phyloP scores from a whole-genome alignment of 2,329 filamentous ascomycete genomes.

The Lachnellula subtilissima region DNA sequence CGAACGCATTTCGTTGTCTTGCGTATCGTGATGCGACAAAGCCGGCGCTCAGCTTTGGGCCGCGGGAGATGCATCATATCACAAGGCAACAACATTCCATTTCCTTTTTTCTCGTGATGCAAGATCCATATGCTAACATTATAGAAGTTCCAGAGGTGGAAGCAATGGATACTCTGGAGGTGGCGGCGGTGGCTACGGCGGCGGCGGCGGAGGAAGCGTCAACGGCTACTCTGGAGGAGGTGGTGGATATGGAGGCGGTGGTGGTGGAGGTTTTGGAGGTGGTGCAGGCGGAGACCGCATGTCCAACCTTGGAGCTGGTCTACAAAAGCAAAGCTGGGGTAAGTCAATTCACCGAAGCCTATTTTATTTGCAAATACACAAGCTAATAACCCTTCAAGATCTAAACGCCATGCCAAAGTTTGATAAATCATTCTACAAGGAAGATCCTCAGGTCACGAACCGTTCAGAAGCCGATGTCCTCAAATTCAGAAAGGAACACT shows the following conservation, averaged over 20 bases:
- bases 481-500: constrained; percentile 77
- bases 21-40: constrained; percentile 27
- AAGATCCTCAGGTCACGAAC: constrained; percentile 70
- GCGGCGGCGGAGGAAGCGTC: constrained; percentile 36
- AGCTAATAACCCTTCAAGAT: constrained; percentile 48
- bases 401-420: constrained; percentile 80
- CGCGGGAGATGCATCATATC: constrained; percentile 7
- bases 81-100: constrained; percentile 21
- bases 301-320: constrained; percentile 79
- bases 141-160: constrained; percentile 36
- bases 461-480: constrained; percentile 78
- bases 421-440: constrained; percentile 99
- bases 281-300: constrained; percentile 86
- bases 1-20: constrained; percentile 25
- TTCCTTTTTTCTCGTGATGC: constrained; percentile 6
- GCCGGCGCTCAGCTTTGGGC: constrained; percentile 16
- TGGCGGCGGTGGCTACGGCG: constrained; percentile 34
- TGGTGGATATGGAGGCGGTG: constrained; percentile 31
- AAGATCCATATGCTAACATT: constrained; percentile 34
- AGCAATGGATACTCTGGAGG: constrained; percentile 45
- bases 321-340: constrained; percentile 90
- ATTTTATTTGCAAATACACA: background rate
- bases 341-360: constrained; percentile 33
- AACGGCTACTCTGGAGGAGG: constrained; percentile 31
- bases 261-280: constrained; percentile 40